A percentile compares a stretch with the other conserved stretches of the same genome.
Conservation (phyloP, 2,329 filamentous ascomycete species). For the Ceratocystis cacaofunesta region DNA sequence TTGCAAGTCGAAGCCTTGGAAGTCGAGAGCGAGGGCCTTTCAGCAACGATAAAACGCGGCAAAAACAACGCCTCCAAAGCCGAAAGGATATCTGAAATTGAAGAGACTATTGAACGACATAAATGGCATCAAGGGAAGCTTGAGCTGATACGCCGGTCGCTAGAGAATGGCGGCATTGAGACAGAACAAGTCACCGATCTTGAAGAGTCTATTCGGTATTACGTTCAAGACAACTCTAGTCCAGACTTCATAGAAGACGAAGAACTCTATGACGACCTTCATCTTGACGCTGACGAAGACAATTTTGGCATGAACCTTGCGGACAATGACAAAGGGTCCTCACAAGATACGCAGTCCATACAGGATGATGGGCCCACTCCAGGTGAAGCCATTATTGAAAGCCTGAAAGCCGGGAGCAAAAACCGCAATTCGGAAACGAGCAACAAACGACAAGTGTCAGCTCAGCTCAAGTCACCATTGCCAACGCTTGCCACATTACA, state of each 20-base stretch:
- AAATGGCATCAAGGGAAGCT: slow-evolving; percentile 94
- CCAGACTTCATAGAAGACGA: slow-evolving; percentile 91
- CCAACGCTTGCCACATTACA: slow-evolving; percentile 87
- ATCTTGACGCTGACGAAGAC: slow-evolving; percentile 83
- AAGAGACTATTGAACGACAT: slow-evolving; percentile 72
- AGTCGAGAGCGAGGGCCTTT: slow-evolving; percentile 74
- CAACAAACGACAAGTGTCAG: slow-evolving; percentile 57
- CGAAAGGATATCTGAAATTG: slow-evolving; percentile 76
- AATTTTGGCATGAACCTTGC: slow-evolving; percentile 57
- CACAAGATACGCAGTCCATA: slow-evolving; percentile 84
- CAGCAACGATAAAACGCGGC: slow-evolving; percentile 84
- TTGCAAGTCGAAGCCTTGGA: slow-evolving; percentile 86
- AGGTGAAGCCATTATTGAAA: slow-evolving; percentile 15
- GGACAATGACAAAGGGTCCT: slow-evolving; percentile 80
- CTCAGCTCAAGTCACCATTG: slow-evolving; percentile 83
- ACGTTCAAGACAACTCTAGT: slow-evolving; percentile 78
- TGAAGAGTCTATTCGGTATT: slow-evolving; percentile 88
- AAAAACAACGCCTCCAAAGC: slow-evolving; percentile 75
- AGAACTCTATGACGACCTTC: slow-evolving; percentile 84
- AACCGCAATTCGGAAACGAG: slow-evolving; percentile 36
- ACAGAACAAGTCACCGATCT: slow-evolving; percentile 73
- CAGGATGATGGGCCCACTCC: slow-evolving; percentile 56
- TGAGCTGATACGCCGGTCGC: slow-evolving; percentile 72
- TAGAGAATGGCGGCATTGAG: slow-evolving; percentile 88
- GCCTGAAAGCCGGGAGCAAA: slow-evolving; percentile 27